phyloP scores from a whole-genome alignment of 73 alveolate species.

The Effrenium voratum region DNA sequence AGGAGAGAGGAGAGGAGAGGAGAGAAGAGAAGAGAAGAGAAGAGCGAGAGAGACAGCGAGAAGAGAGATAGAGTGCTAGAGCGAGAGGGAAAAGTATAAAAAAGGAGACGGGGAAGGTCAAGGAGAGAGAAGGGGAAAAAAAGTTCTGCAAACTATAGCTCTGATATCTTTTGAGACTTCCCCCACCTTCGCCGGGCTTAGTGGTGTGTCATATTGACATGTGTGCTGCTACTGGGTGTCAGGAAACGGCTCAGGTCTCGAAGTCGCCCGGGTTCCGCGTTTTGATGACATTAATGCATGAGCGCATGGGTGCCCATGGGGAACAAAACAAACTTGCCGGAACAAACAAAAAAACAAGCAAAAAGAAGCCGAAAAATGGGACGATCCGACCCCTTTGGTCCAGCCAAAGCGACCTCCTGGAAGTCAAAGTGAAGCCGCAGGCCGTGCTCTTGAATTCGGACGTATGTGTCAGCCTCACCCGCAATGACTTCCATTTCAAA shows the following conservation, averaged over 20 bases:
- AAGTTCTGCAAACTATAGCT: not conserved
- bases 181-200: too few relatives aligned
- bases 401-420: constrained; percentile 94
- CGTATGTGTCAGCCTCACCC: constrained; percentile 97
- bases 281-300: too few relatives aligned
- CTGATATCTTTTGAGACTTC: not conserved
- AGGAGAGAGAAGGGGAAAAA: not conserved
- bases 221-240: too few relatives aligned
- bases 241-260: too few relatives aligned
- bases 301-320: too few relatives aligned
- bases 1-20: not conserved
- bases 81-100: not conserved
- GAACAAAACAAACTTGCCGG: too few relatives aligned
- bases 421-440: constrained; percentile 97
- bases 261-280: too few relatives aligned
- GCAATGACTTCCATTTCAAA: constrained; percentile 99
- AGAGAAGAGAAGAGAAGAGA: not conserved
- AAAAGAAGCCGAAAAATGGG: too few relatives aligned
- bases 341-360: too few relatives aligned
- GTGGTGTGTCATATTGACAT: too few relatives aligned
- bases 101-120: not conserved
- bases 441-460: constrained; percentile 97
- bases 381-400: too few relatives aligned
- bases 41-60: too few relatives aligned
- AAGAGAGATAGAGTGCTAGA: not conserved